phyloP scores from a whole-genome alignment of 805 yeast genomes.

The Cyberlindnera maclurae region DNA sequence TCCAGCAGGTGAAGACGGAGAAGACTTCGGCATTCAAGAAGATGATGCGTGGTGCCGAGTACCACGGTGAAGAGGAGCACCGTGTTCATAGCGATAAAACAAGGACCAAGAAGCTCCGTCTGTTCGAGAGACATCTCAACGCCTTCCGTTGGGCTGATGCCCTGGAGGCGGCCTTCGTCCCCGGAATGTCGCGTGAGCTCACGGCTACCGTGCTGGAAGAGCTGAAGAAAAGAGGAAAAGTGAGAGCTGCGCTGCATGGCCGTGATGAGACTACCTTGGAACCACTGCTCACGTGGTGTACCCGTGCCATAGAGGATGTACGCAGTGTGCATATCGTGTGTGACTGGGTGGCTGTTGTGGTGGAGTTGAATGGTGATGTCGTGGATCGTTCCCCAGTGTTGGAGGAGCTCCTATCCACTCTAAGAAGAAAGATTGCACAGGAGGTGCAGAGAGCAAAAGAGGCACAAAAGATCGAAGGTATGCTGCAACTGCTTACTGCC shows the following conservation, averaged over 20 bases:
- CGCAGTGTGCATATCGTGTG: constrained; percentile 54
- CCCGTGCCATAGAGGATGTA: constrained; percentile 69
- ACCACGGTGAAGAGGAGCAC: constrained; percentile 84
- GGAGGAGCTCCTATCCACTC: constrained; percentile 58
- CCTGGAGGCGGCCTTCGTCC: constrained; percentile 73
- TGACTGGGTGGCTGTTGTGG: constrained; percentile 67
- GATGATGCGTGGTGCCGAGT: constrained; percentile 87
- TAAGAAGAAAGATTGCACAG: constrained; percentile 51
- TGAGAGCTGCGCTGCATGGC: constrained; percentile 68
- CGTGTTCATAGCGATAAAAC: constrained; percentile 54
- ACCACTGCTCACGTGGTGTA: constrained; percentile 81
- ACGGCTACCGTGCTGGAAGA: constrained; percentile 82
- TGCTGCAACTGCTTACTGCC: constrained; percentile 76
- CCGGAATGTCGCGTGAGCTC: constrained; percentile 73
- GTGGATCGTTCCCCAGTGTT: constrained; percentile 71
- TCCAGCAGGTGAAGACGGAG: constrained; percentile 27
- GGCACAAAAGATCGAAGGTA: constrained; percentile 86
- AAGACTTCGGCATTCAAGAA: constrained; percentile 64
- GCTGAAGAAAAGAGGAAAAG: constrained; percentile 81
- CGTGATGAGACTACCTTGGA: constrained; percentile 83
- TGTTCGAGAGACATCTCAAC: constrained; percentile 76
- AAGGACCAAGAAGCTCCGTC: constrained; percentile 58
- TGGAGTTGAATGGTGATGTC: constrained; percentile 67
- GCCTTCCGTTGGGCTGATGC: constrained; percentile 93
- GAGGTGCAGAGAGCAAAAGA: constrained; percentile 80